Evolutionary conservation across 1,284 basidiomycete species (phyloP), one percentile per base, ranked within the genome.

Genomic region (Veloporphyrellus conicus): DNA sequence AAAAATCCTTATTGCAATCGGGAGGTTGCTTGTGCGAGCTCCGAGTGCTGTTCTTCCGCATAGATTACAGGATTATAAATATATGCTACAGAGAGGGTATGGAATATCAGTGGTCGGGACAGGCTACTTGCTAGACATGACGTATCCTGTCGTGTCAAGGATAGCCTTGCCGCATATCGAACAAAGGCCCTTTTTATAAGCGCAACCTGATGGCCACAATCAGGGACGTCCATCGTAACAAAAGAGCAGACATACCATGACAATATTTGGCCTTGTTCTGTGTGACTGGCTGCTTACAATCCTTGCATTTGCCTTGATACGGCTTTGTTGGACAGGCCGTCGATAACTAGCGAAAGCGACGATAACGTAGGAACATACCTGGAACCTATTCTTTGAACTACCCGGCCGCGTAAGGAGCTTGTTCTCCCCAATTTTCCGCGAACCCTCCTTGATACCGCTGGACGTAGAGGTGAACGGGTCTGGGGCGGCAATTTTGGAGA

Each of bases 261-360:
- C 88, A 91, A 66, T 85, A 90, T 68, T 88, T 90, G 23, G 85
- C 89, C 57, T 77, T 80, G 58, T 90, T 90, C 75, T 90, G 87
- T 10, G 87, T 87, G 23, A 82, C 80, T 0, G 81, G 76, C 57
- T 82, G 82, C 68, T 88, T 89, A 63, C 88, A 91, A 58, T 87
- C 86, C 66, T 84, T 89, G 64, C 89, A 91, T 64, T 87, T 89
- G 41, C 77, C 76, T 68, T 85, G 81, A 67, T 91, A 90, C 31
- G 87, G 87, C 84, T 87, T 34, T 61, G 22, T 45, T 19, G 23
- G 47, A 45, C 51, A 45, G 45, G 31, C 27, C 28, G 43, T 58
- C 51, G 41, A 45, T 39, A 20, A 36, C 31, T 9, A 23, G 22
- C 20, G 40, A 34, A 23, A 10, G 27, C 15, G 20, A 44, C 43